Conservation (phyloP, 768 basidiomycete species). For the Suillus paluster region DNA sequence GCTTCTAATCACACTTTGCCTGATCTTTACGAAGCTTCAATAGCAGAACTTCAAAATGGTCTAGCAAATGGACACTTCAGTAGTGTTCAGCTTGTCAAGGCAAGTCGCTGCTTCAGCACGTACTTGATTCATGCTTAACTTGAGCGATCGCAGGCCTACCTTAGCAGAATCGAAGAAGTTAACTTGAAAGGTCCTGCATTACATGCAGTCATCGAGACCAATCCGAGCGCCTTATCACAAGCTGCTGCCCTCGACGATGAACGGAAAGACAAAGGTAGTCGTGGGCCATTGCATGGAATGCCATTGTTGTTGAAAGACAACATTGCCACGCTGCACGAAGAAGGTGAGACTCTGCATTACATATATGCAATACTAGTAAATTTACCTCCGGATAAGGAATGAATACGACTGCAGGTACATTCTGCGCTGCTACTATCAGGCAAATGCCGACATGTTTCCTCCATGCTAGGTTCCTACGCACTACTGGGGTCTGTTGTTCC, state of each 20-base stretch:
- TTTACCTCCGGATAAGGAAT: slow-evolving; percentile 24
- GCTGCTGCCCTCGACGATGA: slow-evolving; percentile 35
- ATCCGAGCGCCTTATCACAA: slow-evolving; percentile 33
- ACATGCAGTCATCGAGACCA: slow-evolving; percentile 41
- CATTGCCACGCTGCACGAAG: slow-evolving; percentile 26
- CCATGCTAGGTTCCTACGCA: slow-evolving; percentile 27
- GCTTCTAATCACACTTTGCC: slow-evolving; percentile 23
- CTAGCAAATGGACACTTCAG: slow-evolving; percentile 35
- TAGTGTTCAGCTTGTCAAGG: slow-evolving; percentile 43
- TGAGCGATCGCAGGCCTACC: slow-evolving; percentile 33
- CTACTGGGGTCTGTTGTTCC: slow-evolving; percentile 33
- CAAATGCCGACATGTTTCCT: neutral
- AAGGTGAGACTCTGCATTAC: slow-evolving; percentile 14
- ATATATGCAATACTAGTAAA: neutral
- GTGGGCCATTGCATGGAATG: slow-evolving; percentile 37
- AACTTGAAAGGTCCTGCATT: slow-evolving; percentile 36
- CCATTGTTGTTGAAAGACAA: slow-evolving; percentile 34
- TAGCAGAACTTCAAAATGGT: slow-evolving; percentile 38
- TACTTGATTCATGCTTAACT: neutral
- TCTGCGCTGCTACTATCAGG: slow-evolving; percentile 5
- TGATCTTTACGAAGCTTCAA: slow-evolving; percentile 41
- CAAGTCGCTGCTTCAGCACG: neutral
- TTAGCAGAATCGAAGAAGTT: slow-evolving; percentile 43
- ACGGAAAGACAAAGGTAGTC: slow-evolving; percentile 21
- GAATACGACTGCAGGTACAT: slow-evolving; percentile 41